Percentiles rank a stretch among this genome's conserved stretches.
phyloP scores from a whole-genome alignment of 352 stramenopile genomes.

The Pythium coloratum region DNA sequence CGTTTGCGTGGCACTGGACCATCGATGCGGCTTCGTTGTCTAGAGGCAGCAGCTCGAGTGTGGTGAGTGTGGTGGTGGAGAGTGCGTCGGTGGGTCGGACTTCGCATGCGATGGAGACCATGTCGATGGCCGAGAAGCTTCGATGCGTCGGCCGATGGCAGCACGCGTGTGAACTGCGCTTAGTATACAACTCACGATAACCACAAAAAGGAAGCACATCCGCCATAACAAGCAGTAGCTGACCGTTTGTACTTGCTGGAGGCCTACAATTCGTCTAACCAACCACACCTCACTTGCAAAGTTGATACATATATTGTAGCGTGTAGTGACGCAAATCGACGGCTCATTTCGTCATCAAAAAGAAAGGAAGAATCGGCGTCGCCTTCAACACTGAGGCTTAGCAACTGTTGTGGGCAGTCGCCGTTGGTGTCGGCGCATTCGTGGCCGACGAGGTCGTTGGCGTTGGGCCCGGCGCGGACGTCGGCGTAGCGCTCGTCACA shows the following conservation, averaged over 20 bases:
- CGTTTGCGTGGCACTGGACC: conserved; percentile 15
- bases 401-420: background rate
- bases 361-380: too few species aligned
- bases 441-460: background rate
- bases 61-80: conserved; percentile 11
- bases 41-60: background rate
- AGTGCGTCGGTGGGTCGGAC: background rate
- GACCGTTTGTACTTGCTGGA: too few species aligned
- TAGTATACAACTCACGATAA: too few species aligned
- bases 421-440: background rate
- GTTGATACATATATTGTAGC: too few species aligned
- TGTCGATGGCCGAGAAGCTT: conserved; percentile 14
- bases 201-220: too few species aligned
- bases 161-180: background rate
- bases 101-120: conserved; percentile 11
- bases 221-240: too few species aligned
- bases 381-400: too few species aligned
- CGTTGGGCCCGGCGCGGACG: background rate
- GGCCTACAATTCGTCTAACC: too few species aligned
- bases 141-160: conserved; percentile 7
- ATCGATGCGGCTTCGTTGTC: conserved; percentile 6
- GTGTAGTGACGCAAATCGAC: too few species aligned
- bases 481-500: background rate
- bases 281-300: too few species aligned
- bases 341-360: too few species aligned